Evolutionary conservation across 2,329 filamentous ascomycete species (phyloP).

Genomic region (Aspergillus versicolor): DNA sequence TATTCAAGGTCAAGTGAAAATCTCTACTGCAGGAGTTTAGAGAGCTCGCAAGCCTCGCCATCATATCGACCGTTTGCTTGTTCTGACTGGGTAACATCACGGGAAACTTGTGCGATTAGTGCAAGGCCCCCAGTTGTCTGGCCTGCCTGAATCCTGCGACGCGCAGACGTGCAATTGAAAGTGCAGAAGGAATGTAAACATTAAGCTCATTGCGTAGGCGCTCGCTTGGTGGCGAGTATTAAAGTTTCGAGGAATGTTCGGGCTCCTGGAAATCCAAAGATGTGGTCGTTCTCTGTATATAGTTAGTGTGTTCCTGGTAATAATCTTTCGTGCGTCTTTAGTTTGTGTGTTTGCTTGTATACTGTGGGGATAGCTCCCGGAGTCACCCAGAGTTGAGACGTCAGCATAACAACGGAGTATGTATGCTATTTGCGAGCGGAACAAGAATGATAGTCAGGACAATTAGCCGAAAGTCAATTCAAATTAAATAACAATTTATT

Average conservation of each 20-base stretch:
- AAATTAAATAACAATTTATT: too few relatives aligned
- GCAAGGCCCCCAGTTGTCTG: neutral
- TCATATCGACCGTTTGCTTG: neutral
- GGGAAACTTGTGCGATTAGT: neutral
- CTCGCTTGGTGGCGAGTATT: too few relatives aligned
- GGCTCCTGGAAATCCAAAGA: too few relatives aligned
- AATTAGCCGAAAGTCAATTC: too few relatives aligned
- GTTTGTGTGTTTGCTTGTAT: neutral
- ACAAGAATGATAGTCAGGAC: too few relatives aligned
- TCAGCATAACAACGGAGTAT: neutral
- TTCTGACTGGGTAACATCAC: neutral
- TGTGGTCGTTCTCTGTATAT: too few relatives aligned
- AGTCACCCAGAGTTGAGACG: neutral
- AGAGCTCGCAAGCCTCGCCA: neutral
- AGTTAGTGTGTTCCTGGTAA: too few relatives aligned
- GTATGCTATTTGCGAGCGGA: too few relatives aligned
- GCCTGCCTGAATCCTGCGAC: too few relatives aligned
- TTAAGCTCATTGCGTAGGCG: neutral
- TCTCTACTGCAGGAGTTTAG: neutral
- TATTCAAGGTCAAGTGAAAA: neutral
- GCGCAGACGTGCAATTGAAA: too few relatives aligned
- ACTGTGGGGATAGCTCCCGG: neutral
- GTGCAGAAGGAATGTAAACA: neutral
- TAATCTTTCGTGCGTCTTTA: neutral
- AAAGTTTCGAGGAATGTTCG: too few relatives aligned